Evolutionary conservation across 495 filamentous ascomycete genomes (phyloP).

Genomic region (Penicillium coprophilum): DNA sequence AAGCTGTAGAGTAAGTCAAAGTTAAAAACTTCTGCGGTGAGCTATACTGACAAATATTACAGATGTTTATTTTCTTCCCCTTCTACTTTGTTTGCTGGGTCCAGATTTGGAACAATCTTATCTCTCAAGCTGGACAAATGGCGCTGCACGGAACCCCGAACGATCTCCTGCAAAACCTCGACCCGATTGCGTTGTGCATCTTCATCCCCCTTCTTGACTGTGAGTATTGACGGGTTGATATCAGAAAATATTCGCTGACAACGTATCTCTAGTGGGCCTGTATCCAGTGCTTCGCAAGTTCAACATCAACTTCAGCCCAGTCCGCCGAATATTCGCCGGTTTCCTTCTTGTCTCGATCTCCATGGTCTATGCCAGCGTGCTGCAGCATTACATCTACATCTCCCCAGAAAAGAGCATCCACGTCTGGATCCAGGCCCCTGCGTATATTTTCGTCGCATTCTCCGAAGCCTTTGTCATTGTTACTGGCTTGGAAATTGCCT

Average conservation of each 20-base stretch:
- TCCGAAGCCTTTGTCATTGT: slow-evolving; percentile 59
- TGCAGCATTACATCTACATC: slow-evolving; percentile 59
- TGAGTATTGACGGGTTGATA: slow-evolving; percentile 51
- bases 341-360: slow-evolving; percentile 56
- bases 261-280: slow-evolving; percentile 26
- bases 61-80: slow-evolving; percentile 48
- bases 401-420: slow-evolving; percentile 41
- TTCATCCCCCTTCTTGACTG: slow-evolving; percentile 62
- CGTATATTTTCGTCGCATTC: slow-evolving; percentile 57
- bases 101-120: slow-evolving; percentile 26
- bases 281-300: slow-evolving; percentile 32
- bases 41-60: not conserved
- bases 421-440: slow-evolving; percentile 55
- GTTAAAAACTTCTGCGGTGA: not conserved
- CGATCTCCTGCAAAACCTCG: slow-evolving; percentile 65
- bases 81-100: slow-evolving; percentile 21
- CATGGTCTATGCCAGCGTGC: slow-evolving; percentile 54
- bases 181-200: slow-evolving; percentile 62
- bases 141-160: slow-evolving; percentile 51
- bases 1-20: slow-evolving; percentile 39
- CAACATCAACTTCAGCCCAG: slow-evolving; percentile 58
- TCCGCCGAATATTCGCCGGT: slow-evolving; percentile 63
- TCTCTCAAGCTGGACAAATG: slow-evolving; percentile 48
- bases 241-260: not conserved
- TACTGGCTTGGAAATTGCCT: slow-evolving; percentile 51